These are phyloP conservation scores for Pulveroboletus sp. DNA, from an alignment of 768 basidiomycete species.

Conservation along the genomic window DNA sequence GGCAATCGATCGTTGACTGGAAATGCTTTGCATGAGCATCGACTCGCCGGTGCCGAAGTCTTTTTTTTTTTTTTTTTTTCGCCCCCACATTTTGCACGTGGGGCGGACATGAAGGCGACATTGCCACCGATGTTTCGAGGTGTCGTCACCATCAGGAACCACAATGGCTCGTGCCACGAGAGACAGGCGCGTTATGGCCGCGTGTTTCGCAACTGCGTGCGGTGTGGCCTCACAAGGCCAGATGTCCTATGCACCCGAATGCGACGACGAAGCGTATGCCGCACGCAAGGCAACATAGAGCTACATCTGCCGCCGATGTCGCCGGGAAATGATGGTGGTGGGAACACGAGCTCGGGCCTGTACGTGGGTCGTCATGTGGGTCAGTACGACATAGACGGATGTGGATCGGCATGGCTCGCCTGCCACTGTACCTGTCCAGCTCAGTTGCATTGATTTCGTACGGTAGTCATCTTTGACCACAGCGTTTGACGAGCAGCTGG, in stretches of 20 bases:
- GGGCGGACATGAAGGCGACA: conserved; percentile 26
- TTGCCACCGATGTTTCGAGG: conserved; percentile 27
- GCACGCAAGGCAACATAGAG: conserved; percentile 24
- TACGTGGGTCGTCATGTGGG: conserved; percentile 28
- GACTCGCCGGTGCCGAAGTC: conserved; percentile 23
- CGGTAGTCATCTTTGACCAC: too few species aligned
- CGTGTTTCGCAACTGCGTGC: conserved; percentile 23
- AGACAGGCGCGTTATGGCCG: conserved; percentile 18
- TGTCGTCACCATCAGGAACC: conserved; percentile 21
- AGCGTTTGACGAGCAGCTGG: neutral
- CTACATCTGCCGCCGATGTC: conserved; percentile 16
- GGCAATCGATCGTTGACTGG: conserved; percentile 3
- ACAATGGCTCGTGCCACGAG: conserved; percentile 8
- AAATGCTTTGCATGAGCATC: conserved; percentile 14
- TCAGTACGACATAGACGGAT: conserved; percentile 9
- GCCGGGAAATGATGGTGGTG: conserved; percentile 3
- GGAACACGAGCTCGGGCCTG: conserved; percentile 8
- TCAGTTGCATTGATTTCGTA: neutral
- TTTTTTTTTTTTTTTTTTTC: too few species aligned
- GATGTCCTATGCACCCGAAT: conserved; percentile 15
- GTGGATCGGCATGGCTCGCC: conserved; percentile 11
- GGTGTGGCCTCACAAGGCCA: conserved; percentile 20
- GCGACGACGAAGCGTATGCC: conserved; percentile 28
- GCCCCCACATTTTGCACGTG: conserved; percentile 27
- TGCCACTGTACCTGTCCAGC: neutral